phyloP scores from a whole-genome alignment of 2,329 filamentous ascomycete species.

The Pseudogymnoascus sp. region DNA sequence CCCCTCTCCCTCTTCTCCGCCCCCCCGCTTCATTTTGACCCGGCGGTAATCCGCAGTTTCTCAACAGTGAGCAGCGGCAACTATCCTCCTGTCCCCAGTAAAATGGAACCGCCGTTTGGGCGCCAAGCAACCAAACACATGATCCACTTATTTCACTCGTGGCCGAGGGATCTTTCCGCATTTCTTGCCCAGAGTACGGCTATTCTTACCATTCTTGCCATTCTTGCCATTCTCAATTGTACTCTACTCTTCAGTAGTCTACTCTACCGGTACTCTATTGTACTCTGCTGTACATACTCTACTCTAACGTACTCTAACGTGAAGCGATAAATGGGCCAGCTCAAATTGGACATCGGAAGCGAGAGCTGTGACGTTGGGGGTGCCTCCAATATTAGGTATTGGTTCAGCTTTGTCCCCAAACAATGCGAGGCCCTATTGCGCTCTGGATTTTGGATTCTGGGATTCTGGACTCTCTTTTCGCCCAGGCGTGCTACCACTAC shows the following conservation, averaged over 20 bases:
- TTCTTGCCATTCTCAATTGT: not conserved
- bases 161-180: not conserved
- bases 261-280: not conserved
- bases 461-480: not conserved
- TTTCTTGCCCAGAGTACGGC: not conserved
- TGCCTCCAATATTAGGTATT: slow-evolving; percentile 2
- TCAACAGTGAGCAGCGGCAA: not conserved
- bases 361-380: not conserved
- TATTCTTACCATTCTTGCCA: not conserved
- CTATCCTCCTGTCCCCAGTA: not conserved
- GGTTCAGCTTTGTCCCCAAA: not conserved
- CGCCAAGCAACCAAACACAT: not conserved
- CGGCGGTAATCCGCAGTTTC: not conserved
- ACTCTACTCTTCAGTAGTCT: not conserved
- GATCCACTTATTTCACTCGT: slow-evolving; percentile 6
- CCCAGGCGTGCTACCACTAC: not conserved
- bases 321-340: not conserved
- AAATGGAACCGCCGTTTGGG: not conserved
- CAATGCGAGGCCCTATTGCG: not conserved
- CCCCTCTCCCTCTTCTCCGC: not conserved
- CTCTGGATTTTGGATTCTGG: not conserved
- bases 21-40: not conserved
- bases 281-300: not conserved
- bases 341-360: slow-evolving; percentile 5
- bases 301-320: not conserved